phyloP scores from a whole-genome alignment of 192 early-diverging fungal species.

The Coemansia sp. region DNA sequence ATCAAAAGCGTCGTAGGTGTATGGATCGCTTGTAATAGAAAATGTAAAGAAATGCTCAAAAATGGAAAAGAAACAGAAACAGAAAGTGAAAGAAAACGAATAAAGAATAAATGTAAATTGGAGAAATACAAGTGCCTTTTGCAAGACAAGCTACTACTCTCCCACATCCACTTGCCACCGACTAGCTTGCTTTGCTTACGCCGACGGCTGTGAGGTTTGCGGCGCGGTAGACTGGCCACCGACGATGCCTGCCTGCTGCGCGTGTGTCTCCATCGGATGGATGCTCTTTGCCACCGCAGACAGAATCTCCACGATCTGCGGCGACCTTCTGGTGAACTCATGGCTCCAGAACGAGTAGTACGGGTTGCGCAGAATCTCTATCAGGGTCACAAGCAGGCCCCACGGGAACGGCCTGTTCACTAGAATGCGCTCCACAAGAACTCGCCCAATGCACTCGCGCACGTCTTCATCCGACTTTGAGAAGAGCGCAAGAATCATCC shows the following conservation, averaged over 20 bases:
- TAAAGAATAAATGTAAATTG: background rate
- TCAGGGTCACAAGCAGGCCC: slow-evolving; percentile 96
- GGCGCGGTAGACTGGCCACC: slow-evolving; percentile 8
- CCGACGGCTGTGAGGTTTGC: slow-evolving; percentile 24
- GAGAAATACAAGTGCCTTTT: background rate
- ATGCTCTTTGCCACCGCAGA: slow-evolving; percentile 56
- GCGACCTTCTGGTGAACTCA: slow-evolving; percentile 52
- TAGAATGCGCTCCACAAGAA: slow-evolving; percentile 90
- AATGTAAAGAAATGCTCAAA: background rate
- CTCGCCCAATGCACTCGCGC: slow-evolving; percentile 94
- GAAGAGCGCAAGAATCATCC: slow-evolving; percentile 85
- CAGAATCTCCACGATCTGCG: slow-evolving; percentile 56
- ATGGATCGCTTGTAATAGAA: background rate
- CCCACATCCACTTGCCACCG: too few relatives aligned
- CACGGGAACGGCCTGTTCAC: slow-evolving; percentile 97
- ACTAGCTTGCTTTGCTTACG: background rate
- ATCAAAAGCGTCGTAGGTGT: background rate
- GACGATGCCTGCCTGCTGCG: slow-evolving; percentile 3
- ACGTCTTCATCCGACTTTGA: slow-evolving; percentile 67
- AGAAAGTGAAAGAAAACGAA: too few relatives aligned
- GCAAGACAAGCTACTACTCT: too few relatives aligned
- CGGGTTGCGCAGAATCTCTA: slow-evolving; percentile 93
- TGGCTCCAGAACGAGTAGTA: slow-evolving; percentile 77
- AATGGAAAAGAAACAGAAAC: background rate
- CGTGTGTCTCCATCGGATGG: slow-evolving; percentile 24